Base-by-base conservation (phyloP, 805 yeast genomes). In the Monosporozyma aerobia region DNA sequence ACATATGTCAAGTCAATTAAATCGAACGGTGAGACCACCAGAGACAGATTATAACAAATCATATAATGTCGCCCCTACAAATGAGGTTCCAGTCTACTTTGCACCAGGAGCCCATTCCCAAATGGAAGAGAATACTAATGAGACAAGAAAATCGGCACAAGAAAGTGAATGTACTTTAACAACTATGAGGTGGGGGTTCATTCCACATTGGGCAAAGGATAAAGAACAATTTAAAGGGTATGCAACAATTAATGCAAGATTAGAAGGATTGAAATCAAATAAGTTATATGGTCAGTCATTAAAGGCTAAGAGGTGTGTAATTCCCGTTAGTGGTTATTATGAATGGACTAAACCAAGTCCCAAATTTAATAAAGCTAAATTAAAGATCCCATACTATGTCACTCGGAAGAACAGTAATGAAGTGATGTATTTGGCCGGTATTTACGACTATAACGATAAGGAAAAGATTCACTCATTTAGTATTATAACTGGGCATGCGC, bases 291-390 rank as follows among this genome's bases (percentile, higher is more conserved):
- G 72, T 6, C 55, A 72, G 1, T 72, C 79, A 5, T 69, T 75
- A 39, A 68, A 74, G 25, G 68, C 68, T 8, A 70, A 72, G 5
- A 71, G 96, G 39, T 90, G 96, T 64, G 82, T 84, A 0, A 79
- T 89, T 0, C 92, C 95, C 0, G 76, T 87, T 41, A 77, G 79
- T 60, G 97, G 97, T 0, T 90, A 90, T 66, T 90, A 79, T 62
- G 97, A 90, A 67, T 90, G 97, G 97, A 57, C 61, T 16, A 55
- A 63, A 2, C 32, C 29, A 23, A 25, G 25, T n/a, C 39, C 19
- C 10, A 53, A 52, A 16, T n/a, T 14, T 22, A 23, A 32, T 11
- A 41, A 25, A 13, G 63, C 62, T 10, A 70, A 63, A 51, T 68
- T 70, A 9, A 84, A 81, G 61, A 64, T 66, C 0, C 97, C 97